Conservation (phyloP, 805 yeast genomes). For the Saturnispora quitensis region DNA sequence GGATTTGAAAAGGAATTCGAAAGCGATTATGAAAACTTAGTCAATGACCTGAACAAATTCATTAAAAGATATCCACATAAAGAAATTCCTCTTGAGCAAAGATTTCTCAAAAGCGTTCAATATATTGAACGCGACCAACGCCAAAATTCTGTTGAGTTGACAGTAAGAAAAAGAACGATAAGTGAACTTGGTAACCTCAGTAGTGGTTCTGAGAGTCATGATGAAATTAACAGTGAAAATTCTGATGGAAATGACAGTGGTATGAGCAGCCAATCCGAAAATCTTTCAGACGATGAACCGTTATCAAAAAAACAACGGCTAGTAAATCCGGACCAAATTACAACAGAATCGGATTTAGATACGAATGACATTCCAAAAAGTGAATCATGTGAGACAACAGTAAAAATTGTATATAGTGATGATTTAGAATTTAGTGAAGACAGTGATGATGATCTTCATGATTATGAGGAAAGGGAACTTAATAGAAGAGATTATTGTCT, state of each 20-base stretch:
- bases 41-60: neutral
- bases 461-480: neutral
- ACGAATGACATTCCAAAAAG: no score
- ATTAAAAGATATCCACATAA: neutral
- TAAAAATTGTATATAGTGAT: neutral
- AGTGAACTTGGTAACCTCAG: neutral
- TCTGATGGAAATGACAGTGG: neutral
- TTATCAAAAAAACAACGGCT: neutral
- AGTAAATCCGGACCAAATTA: neutral
- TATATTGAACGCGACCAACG: neutral
- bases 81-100: neutral
- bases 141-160: neutral
- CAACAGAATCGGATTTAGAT: neutral
- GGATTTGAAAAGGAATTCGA: neutral
- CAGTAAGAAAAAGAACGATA: neutral
- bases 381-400: slow-evolving; percentile 8
- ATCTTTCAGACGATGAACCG: neutral
- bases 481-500: neutral
- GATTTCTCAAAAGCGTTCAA: neutral
- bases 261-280: neutral
- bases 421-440: neutral
- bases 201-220: neutral
- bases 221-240: neutral
- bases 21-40: neutral
- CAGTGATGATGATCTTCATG: neutral